A percentile compares a stretch with the other conserved stretches of the same genome.
Evolutionary conservation across 2,329 filamentous ascomycete genomes (phyloP).

Genomic region (Aspergillus eucalypticola): DNA sequence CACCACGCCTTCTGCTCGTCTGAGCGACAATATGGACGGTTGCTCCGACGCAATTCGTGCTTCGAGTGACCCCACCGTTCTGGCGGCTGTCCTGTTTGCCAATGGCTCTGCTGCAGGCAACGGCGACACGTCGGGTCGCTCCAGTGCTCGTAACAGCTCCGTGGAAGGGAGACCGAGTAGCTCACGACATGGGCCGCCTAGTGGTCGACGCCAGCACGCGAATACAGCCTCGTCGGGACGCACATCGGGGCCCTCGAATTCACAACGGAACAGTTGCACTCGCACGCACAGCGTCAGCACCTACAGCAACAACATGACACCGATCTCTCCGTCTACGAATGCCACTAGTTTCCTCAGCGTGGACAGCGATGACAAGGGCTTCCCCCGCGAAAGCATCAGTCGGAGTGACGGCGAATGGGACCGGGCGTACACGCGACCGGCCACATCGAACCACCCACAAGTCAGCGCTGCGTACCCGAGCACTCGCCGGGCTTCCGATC

Average conservation of each 20-base stretch:
- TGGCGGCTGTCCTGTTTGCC: conserved; percentile 33
- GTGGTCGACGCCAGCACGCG: conserved; percentile 31
- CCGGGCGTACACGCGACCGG: conserved; percentile 32
- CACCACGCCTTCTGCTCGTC: conserved; percentile 3
- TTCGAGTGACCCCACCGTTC: conserved; percentile 28
- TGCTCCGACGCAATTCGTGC: conserved; percentile 17
- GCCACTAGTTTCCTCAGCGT: conserved; percentile 46
- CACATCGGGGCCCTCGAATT: conserved; percentile 35
- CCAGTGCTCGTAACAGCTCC: conserved; percentile 11
- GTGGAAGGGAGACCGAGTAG: conserved; percentile 29
- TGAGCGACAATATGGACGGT: neutral
- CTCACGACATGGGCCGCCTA: conserved; percentile 28
- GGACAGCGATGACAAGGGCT: conserved; percentile 44
- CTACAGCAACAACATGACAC: conserved; percentile 45
- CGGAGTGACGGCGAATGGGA: conserved; percentile 35
- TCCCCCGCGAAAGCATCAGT: conserved; percentile 29
- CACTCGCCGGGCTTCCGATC: conserved; percentile 28
- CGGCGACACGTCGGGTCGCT: conserved; percentile 16
- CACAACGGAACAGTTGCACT: conserved; percentile 41
- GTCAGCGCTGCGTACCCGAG: conserved; percentile 24
- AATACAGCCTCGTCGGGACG: conserved; percentile 38
- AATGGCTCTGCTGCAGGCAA: conserved; percentile 20
- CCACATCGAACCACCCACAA: conserved; percentile 31
- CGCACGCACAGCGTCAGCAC: conserved; percentile 45
- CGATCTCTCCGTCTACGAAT: conserved; percentile 47